Conservation (phyloP, 495 filamentous ascomycete genomes). For the Aspergillus heteromorphus region DNA sequence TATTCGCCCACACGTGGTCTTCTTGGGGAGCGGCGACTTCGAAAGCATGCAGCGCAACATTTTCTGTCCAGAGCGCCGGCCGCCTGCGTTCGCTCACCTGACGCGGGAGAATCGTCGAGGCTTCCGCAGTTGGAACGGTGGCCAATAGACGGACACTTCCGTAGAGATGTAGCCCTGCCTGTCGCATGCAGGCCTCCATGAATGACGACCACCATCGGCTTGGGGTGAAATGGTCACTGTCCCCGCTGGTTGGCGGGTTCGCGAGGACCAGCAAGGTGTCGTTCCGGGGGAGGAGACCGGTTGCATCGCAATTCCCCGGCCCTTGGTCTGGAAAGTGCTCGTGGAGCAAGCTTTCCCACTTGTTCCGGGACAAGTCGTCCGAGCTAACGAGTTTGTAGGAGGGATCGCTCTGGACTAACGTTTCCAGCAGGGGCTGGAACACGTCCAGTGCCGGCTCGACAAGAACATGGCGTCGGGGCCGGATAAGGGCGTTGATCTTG, state of each 20-base stretch:
- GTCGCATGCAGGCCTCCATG: conserved; percentile 27
- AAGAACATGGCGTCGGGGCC: conserved; percentile 75
- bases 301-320: conserved; percentile 14
- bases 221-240: conserved; percentile 38
- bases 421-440: conserved; percentile 55
- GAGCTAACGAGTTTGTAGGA: conserved; percentile 46
- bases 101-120: conserved; percentile 45
- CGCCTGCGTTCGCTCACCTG: conserved; percentile 46
- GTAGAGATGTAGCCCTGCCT: conserved; percentile 26
- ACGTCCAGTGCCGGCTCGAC: conserved; percentile 56
- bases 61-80: conserved; percentile 50
- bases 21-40: conserved; percentile 35
- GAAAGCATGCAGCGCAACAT: conserved; percentile 41
- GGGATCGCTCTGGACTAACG: conserved; percentile 53
- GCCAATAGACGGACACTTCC: conserved; percentile 67
- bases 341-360: conserved; percentile 42
- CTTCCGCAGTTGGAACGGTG: conserved; percentile 51
- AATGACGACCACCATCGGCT: conserved; percentile 28
- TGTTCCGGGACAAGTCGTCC: conserved; percentile 44
- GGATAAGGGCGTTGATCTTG: conserved; percentile 64
- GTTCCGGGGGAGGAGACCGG: conserved; percentile 42
- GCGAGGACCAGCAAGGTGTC: conserved; percentile 63
- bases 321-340: conserved; percentile 35
- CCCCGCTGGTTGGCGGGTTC: conserved; percentile 38
- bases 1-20: conserved; percentile 7